These are phyloP conservation scores for Claviceps sp. DNA, from an alignment of 2,329 filamentous ascomycete genomes.

Conservation along the genomic window DNA sequence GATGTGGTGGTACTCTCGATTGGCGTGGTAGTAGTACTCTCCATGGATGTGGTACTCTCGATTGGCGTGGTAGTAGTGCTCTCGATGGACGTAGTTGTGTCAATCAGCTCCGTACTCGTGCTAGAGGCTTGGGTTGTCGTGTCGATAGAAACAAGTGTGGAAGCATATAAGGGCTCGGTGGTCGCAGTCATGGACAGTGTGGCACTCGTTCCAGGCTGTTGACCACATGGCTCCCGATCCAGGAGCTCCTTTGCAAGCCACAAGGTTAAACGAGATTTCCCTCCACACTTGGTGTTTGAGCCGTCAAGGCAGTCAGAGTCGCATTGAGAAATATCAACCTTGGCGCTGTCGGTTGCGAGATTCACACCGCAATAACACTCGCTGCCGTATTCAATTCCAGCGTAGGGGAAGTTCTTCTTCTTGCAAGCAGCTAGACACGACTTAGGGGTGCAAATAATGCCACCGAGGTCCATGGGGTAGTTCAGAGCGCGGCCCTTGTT, in stretches of 20 bases:
- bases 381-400: conserved; percentile 30
- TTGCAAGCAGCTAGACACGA: conserved; percentile 30
- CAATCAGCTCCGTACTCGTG: no score
- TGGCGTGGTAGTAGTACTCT: no score
- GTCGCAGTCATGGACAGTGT: conserved; percentile 11
- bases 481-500: conserved; percentile 29
- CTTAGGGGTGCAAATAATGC: conserved; percentile 26
- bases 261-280: conserved; percentile 26
- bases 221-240: conserved; percentile 36
- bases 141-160: conserved; percentile 5
- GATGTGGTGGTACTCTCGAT: no score
- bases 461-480: conserved; percentile 26
- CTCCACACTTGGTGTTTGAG: conserved; percentile 27
- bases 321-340: conserved; percentile 28
- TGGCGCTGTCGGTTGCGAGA: conserved; percentile 31
- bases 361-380: conserved; percentile 40
- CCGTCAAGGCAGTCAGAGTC: conserved; percentile 39
- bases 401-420: conserved; percentile 31
- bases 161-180: neutral
- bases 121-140: neutral
- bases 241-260: conserved; percentile 35
- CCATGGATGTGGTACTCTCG: no score
- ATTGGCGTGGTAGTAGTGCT: no score
- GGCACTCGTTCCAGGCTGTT: conserved; percentile 16
- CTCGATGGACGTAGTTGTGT: no score